Evolutionary conservation across 768 basidiomycete species (phyloP), one percentile per base, ranked within the genome.

Genomic region (Phaeotremella skinneri): DNA sequence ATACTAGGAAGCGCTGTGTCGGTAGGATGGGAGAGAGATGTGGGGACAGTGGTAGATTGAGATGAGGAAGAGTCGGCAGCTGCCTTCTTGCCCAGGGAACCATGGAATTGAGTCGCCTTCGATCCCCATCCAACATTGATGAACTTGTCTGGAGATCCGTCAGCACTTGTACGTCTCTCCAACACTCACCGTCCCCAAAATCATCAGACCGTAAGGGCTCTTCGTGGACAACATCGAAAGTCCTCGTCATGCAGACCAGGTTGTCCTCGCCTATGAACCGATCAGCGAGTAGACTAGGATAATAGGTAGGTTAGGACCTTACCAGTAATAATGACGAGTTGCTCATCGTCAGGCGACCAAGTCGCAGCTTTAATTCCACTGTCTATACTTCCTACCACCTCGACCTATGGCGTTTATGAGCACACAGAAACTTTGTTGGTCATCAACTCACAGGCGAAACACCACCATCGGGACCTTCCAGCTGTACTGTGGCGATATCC

Each of bases 51-150:
- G 16, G 78, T 65, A 13, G 31, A 61, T 74, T 62, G 4, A 82
- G 78, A 26, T 61, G 73, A 63, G 11, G 77, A 64, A 0, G 72
- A 56, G 7, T 67, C 64, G 62, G 84, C 83, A 0, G 90, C 89
- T 23, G 88, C 88, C 1, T 83, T 79, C 75, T 97, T 97, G 17
- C 96, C 94, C 3, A 91, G 80, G 0, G 92, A 94, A 9, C 96
- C 96, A 66, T 97, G 92, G 73, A 99, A 99, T 70, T 99, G 96
- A 0, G 96, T 98, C 74, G 89, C 83, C 71, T 93, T 94, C 1
- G 89, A 89, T 39, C 96, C 96, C 96, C 96, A 99, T 16, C 96
- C 96, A 59, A 97, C 91, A 67, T 93, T 90, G 69, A 97, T 91
- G 2, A 89, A 90, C 25, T 86, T 84, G 73, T 91, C 91, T 91